Percentiles rank a stretch among this genome's conserved stretches.
Conservation (phyloP, 73 alveolate genomes). For the Symbiodinium natans region DNA sequence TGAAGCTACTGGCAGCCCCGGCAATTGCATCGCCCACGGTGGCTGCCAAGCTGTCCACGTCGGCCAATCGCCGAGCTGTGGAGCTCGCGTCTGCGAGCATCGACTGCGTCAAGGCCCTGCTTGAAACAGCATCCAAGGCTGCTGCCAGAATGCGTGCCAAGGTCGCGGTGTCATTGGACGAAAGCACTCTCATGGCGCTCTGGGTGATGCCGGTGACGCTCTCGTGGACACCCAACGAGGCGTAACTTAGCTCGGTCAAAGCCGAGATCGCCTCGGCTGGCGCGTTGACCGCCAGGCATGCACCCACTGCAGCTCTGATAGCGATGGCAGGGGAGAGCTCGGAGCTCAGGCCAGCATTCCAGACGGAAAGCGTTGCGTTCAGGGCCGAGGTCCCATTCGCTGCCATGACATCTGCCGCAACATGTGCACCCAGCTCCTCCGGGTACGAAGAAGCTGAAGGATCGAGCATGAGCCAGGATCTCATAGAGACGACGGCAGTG, state of each 20-base stretch:
- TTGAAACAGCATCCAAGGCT: background rate
- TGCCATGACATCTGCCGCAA: background rate
- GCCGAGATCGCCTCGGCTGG: background rate
- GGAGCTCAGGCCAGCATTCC: background rate
- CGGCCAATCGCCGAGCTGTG: background rate
- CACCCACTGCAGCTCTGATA: background rate
- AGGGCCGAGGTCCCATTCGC: background rate
- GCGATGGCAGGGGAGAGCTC: background rate
- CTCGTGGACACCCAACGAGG: background rate
- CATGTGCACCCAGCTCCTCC: background rate
- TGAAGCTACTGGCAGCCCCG: background rate
- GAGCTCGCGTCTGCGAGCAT: background rate
- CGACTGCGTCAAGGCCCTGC: background rate
- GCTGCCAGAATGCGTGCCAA: background rate
- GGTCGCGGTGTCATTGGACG: background rate
- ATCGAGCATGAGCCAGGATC: background rate
- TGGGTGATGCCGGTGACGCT: background rate
- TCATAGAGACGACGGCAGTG: background rate
- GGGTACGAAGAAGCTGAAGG: background rate
- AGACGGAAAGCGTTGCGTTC: background rate
- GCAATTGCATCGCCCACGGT: background rate
- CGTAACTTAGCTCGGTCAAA: background rate
- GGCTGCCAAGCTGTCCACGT: background rate
- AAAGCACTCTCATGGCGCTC: background rate
- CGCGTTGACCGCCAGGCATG: background rate